phyloP scores from a whole-genome alignment of 345 rosid species.

The Lepidium aucheri region DNA sequence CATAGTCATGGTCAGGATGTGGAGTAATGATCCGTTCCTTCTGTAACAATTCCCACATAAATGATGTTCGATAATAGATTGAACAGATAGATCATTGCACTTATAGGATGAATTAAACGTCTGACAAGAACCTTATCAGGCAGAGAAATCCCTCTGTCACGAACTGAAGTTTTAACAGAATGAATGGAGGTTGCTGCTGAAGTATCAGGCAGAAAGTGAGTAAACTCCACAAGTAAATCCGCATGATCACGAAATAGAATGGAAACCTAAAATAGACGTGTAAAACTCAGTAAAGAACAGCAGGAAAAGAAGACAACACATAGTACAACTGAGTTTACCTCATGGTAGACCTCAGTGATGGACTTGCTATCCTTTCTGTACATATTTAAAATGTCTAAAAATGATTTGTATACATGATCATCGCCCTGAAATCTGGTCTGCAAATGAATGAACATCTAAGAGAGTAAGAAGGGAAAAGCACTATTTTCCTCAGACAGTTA shows the following conservation, averaged over 20 bases:
- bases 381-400: constrained; percentile 80
- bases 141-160: constrained; percentile 35
- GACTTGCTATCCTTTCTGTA: constrained; percentile 83
- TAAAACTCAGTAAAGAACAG: background rate
- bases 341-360: constrained; percentile 70
- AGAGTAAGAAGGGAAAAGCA: background rate
- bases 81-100: background rate
- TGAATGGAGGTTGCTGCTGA: constrained; percentile 37
- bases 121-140: constrained; percentile 48
- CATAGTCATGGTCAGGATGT: constrained; percentile 47
- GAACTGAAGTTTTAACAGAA: constrained; percentile 27
- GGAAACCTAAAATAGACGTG: constrained; percentile 48
- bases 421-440: constrained; percentile 87
- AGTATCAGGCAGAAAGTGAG: constrained; percentile 77
- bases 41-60: constrained; percentile 39
- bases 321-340: constrained; percentile 40
- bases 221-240: constrained; percentile 75
- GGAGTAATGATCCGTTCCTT: constrained; percentile 47
- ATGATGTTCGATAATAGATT: background rate
- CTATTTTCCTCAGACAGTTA: background rate
- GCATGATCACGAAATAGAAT: constrained; percentile 56
- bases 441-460: constrained; percentile 1
- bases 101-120: background rate
- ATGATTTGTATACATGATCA: constrained; percentile 83
- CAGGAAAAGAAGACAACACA: background rate